Evolutionary conservation across 177 flowering plant genomes (phyloP).

Genomic region (Tripterygium wilfordii): DNA sequence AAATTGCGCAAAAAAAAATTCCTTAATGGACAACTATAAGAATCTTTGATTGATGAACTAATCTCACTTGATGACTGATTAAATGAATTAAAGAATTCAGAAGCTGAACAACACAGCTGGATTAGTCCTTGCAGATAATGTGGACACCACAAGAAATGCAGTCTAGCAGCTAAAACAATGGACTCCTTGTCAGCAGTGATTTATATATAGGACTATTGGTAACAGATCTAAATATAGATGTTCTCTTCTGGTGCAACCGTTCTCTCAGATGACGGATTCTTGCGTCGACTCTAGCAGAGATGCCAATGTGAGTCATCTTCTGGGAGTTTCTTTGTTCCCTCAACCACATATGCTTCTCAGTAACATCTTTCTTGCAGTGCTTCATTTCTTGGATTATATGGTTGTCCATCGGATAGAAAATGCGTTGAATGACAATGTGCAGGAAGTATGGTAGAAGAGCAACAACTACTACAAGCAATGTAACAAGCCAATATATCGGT

Average conservation of each 20-base stretch:
- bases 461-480: slow-evolving; percentile 30
- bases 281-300: slow-evolving; percentile 61
- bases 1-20: too few species aligned
- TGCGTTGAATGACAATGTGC: slow-evolving; percentile 38
- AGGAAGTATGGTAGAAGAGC: slow-evolving; percentile 48
- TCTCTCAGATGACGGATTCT: slow-evolving; percentile 31
- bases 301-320: slow-evolving; percentile 44
- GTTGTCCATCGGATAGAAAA: slow-evolving; percentile 57
- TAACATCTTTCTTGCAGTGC: slow-evolving; percentile 38
- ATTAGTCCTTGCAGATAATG: too few species aligned
- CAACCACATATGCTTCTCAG: slow-evolving; percentile 45
- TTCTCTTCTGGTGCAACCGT: slow-evolving; percentile 26
- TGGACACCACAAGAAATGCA: too few species aligned
- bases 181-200: slow-evolving; percentile 8
- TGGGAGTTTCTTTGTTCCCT: slow-evolving; percentile 43
- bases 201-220: slow-evolving; percentile 21
- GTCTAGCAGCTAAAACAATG: too few species aligned
- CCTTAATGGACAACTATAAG: too few species aligned
- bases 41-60: too few species aligned
- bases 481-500: slow-evolving; percentile 40
- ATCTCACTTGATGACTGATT: too few species aligned
- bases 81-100: too few species aligned
- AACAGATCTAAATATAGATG: slow-evolving; percentile 13
- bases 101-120: too few species aligned
- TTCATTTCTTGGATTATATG: slow-evolving; percentile 71